phyloP scores from a whole-genome alignment of 164 flowering plant species.

The Piper longum region DNA sequence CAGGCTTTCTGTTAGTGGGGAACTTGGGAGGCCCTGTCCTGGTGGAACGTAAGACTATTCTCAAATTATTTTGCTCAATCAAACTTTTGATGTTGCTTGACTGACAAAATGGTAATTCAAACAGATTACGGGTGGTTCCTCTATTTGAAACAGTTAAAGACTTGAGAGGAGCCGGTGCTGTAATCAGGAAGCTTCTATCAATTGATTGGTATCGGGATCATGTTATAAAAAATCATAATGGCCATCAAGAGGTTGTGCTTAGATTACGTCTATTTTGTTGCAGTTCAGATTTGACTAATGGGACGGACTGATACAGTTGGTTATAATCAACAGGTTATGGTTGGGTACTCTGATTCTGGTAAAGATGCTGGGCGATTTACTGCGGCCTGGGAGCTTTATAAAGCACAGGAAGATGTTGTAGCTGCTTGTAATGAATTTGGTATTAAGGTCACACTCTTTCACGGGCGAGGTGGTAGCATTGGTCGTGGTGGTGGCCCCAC shows the following conservation, averaged over 20 bases:
- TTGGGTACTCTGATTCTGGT: neutral
- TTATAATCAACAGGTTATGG: constrained; percentile 29
- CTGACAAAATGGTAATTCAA: neutral
- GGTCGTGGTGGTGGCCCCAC: constrained; percentile 99
- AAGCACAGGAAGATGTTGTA: constrained; percentile 92
- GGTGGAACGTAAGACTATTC: constrained; percentile 68
- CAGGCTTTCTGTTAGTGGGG: constrained; percentile 77
- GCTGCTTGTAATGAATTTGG: constrained; percentile 88
- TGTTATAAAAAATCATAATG: no score
- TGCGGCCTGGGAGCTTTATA: constrained; percentile 96
- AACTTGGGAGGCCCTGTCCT: constrained; percentile 75
- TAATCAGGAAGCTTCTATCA: constrained; percentile 72
- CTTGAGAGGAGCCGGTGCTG: constrained; percentile 81
- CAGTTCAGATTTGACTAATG: neutral
- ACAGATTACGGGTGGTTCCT: constrained; percentile 72
- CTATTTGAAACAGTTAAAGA: constrained; percentile 91
- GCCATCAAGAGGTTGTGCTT: constrained; percentile 9
- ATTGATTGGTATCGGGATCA: constrained; percentile 64
- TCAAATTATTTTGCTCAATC: neutral
- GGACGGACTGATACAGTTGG: neutral
- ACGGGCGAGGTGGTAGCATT: constrained; percentile 97
- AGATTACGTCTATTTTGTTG: neutral
- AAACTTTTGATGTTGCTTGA: neutral
- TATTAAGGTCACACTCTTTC: constrained; percentile 86
- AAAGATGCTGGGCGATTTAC: constrained; percentile 94